Percentiles rank a stretch among this genome's conserved stretches.
Conservation (phyloP, 768 basidiomycete species). For the Mycena galericulata region DNA sequence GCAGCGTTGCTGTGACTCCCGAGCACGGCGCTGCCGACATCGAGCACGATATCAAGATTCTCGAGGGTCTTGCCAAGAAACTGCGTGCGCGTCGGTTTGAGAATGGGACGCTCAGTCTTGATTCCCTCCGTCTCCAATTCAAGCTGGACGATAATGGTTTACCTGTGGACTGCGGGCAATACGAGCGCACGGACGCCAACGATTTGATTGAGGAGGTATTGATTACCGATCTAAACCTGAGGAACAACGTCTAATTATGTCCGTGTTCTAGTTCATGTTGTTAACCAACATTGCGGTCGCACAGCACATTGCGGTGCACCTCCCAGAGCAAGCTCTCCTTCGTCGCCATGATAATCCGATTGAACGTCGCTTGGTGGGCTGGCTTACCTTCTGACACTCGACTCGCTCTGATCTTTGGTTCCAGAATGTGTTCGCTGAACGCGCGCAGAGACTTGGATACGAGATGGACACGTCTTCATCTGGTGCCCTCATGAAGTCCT, state of each 20-base stretch:
- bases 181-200: slow-evolving; percentile 78
- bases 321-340: slow-evolving; percentile 97
- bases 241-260: slow-evolving; percentile 14
- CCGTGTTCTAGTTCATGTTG: slow-evolving; percentile 83
- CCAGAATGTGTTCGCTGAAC: slow-evolving; percentile 81
- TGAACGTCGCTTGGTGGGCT: slow-evolving; percentile 86
- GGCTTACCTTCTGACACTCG: neutral
- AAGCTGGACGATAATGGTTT: slow-evolving; percentile 81
- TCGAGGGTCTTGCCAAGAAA: slow-evolving; percentile 78
- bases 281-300: slow-evolving; percentile 91
- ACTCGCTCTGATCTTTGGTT: slow-evolving; percentile 31
- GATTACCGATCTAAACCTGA: slow-evolving; percentile 2
- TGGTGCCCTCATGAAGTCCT: slow-evolving; percentile 86
- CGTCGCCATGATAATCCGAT: slow-evolving; percentile 94
- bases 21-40: slow-evolving; percentile 73
- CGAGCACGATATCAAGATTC: slow-evolving; percentile 78
- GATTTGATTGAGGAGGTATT: slow-evolving; percentile 89
- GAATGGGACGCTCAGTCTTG: slow-evolving; percentile 80
- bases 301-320: slow-evolving; percentile 91
- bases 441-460: slow-evolving; percentile 87
- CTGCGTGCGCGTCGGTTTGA: slow-evolving; percentile 81
- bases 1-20: slow-evolving; percentile 61
- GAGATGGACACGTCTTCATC: slow-evolving; percentile 84
- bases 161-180: slow-evolving; percentile 82
- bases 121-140: slow-evolving; percentile 81